Evolutionary conservation across 2,329 filamentous ascomycete genomes (phyloP), one percentile per base, ranked within the genome.

Genomic region (Tothia fuscella): DNA sequence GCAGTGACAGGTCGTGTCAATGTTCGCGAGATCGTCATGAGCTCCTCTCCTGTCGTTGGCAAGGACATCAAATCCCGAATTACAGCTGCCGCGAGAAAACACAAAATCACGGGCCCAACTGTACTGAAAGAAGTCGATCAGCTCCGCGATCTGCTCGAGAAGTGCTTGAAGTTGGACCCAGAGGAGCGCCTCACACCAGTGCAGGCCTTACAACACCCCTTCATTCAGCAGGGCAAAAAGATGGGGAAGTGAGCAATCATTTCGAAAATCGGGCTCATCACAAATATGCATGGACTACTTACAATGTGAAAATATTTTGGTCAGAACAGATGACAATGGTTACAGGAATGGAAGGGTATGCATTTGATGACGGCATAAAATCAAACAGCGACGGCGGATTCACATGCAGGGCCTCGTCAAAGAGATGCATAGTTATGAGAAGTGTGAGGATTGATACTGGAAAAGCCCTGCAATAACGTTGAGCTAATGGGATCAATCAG

Each of bases 181-280:
- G 88, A 94, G 58, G 93, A 93, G 68, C 76, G 91, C 48, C 83
- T 91, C 53, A 89, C 83, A 35, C 84, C 91, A 0, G 68, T 73
- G 12, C 88, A 96, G 54, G 91, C 91, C 37, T 66, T 96, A 52
- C 80, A 78, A 55, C 89, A 96, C 66, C 83, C 83, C 1, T 96
- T 96, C 30, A 33, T 37, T 16, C 35, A 25, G 3, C 21, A 21
- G n/a, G n/a, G n/a, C n/a, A n/a, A n/a, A 10, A 25, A 25, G 6
- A 21, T 37, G 16, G 28, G 6, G 19, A 36, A 36, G 33, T 36
- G 33, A 36, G 22, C n/a, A 17, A 17, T 7, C n/a, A n/a, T n/a
- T n/a, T n/a, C n/a, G n/a, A n/a, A n/a, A n/a, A n/a, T n/a, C n/a
- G n/a, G n/a, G n/a, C n/a, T n/a, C n/a, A n/a, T n/a, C n/a, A n/a